These are phyloP conservation scores for Pyrenochaeta sp. DNA, from an alignment of 2,329 filamentous ascomycete genomes.

Conservation along the genomic window DNA sequence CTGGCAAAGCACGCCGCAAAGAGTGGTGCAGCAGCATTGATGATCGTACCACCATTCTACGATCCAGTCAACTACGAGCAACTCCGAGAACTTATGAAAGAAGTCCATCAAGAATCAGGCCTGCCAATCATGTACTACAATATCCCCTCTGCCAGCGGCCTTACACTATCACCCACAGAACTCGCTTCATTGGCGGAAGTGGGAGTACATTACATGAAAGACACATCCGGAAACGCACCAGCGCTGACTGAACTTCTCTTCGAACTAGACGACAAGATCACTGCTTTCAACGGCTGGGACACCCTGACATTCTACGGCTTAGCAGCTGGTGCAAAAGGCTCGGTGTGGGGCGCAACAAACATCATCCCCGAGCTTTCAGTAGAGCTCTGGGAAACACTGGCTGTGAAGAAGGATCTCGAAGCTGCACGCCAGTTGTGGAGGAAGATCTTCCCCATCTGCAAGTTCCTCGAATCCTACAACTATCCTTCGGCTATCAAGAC, in stretches of 20 bases:
- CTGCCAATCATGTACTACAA: slow-evolving; percentile 61
- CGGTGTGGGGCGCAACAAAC: slow-evolving; percentile 61
- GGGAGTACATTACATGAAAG: slow-evolving; percentile 60
- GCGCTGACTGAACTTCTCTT: slow-evolving; percentile 60
- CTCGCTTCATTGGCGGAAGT: slow-evolving; percentile 55
- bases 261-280: slow-evolving; percentile 51
- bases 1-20: slow-evolving; percentile 51
- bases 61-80: slow-evolving; percentile 53
- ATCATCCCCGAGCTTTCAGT: slow-evolving; percentile 59
- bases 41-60: slow-evolving; percentile 61
- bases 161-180: slow-evolving; percentile 52
- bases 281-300: slow-evolving; percentile 62
- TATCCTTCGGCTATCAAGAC: slow-evolving; percentile 60
- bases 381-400: slow-evolving; percentile 57
- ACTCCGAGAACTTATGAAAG: slow-evolving; percentile 51
- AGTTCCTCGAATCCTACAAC: slow-evolving; percentile 58
- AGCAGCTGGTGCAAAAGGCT: slow-evolving; percentile 58
- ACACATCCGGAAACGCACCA: slow-evolving; percentile 61
- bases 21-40: slow-evolving; percentile 53
- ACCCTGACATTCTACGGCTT: slow-evolving; percentile 62
- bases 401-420: slow-evolving; percentile 53
- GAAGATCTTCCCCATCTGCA: slow-evolving; percentile 60
- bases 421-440: slow-evolving; percentile 57
- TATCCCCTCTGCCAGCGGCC: slow-evolving; percentile 57
- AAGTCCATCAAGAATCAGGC: slow-evolving; percentile 50